Conservation (phyloP, 345 rosid genomes). For the Gossypium sturtianum region DNA sequence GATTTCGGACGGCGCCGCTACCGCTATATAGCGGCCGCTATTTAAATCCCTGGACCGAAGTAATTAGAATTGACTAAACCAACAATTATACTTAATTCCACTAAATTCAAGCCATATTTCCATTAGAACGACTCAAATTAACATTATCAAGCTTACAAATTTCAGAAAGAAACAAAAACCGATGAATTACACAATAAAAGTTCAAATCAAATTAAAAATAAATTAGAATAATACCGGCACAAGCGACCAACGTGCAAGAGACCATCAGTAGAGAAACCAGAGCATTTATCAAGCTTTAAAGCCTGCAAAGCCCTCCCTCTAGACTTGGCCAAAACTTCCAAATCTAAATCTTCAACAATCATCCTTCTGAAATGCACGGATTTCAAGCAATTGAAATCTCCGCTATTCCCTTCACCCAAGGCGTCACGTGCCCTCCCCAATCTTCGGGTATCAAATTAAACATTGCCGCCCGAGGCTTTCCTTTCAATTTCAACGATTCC, state of each 20-base stretch:
- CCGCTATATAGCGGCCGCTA: too few relatives aligned
- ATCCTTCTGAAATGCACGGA: constrained; percentile 73
- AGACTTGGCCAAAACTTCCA: constrained; percentile 43
- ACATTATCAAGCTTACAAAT: neutral
- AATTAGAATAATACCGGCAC: constrained; percentile 50
- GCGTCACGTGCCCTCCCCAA: constrained; percentile 83
- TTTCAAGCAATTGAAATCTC: constrained; percentile 43
- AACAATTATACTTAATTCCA: neutral
- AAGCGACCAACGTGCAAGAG: constrained; percentile 51
- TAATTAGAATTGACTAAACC: neutral
- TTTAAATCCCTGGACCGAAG: too few relatives aligned
- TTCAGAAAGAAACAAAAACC: too few relatives aligned
- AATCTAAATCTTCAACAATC: constrained; percentile 80
- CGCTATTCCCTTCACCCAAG: constrained; percentile 64
- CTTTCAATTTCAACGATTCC: constrained; percentile 76
- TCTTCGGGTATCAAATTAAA: constrained; percentile 82
- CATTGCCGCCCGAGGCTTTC: constrained; percentile 90
- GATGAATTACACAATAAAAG: neutral
- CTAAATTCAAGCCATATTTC: neutral
- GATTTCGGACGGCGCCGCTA: too few relatives aligned
- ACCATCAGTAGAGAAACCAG: constrained; percentile 83
- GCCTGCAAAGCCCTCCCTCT: constrained; percentile 44
- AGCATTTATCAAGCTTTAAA: constrained; percentile 83
- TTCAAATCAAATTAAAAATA: neutral
- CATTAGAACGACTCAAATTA: neutral